Evolutionary conservation across 331 rosid genomes (phyloP).

Genomic region (Stylosanthes scabra): DNA sequence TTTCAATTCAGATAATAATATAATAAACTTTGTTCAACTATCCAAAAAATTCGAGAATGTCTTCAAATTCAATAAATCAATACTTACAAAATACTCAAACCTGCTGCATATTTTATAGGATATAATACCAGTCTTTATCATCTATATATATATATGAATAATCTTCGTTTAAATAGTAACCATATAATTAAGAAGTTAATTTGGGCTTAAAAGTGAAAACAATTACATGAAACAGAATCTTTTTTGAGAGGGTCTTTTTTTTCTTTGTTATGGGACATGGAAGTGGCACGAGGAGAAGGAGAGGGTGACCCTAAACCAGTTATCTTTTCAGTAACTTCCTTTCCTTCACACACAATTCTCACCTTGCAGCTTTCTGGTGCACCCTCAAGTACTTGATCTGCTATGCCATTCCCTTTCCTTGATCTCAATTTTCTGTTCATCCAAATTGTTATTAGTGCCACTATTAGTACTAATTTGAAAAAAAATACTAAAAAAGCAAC

Average conservation of each 20-base stretch:
- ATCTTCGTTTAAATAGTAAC: no score
- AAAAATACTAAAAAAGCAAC: no score
- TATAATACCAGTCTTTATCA: no score
- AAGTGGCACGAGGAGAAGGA: constrained; percentile 48
- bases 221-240: constrained; percentile 60
- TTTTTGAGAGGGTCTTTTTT: constrained; percentile 37
- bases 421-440: constrained; percentile 66
- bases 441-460: constrained; percentile 25
- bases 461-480: no score
- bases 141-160: no score
- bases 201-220: constrained; percentile 73
- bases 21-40: no score
- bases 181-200: neutral
- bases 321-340: constrained; percentile 51
- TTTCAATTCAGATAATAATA: no score
- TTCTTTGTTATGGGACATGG: constrained; percentile 12
- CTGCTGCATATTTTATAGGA: no score
- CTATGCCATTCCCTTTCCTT: constrained; percentile 66
- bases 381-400: constrained; percentile 67
- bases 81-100: no score
- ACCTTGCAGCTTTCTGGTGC: constrained; percentile 68
- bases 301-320: constrained; percentile 23
- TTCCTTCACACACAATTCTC: constrained; percentile 79
- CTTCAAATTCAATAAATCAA: no score
- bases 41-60: no score